Base-by-base conservation (phyloP, 1,284 basidiomycete species). In the Albatrellus sp. region DNA sequence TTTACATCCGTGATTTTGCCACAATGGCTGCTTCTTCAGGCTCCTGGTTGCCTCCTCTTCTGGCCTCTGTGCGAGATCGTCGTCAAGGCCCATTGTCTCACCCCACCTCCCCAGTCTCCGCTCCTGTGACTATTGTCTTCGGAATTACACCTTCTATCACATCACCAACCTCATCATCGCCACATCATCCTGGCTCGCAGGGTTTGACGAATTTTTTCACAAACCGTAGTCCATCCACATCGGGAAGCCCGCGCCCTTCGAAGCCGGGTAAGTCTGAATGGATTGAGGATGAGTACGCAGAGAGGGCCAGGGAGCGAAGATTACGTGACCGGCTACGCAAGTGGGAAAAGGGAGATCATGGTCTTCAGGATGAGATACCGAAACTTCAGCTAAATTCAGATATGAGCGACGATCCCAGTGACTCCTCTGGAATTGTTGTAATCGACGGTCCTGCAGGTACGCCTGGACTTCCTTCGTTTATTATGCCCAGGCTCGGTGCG, bases 1-100 rank as follows among this genome's bases (percentile, higher is more conserved):
- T 93, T 42, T 87, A 90, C 53, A 69, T 93, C 43, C 81, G 87
- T 46, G 85, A 90, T 56, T 86, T 84, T 50, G 70, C 77, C 5
- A 82, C 77, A 0, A 74, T 93, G 45, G 77, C 84, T 0, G 62
- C 77, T 3, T 77, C 83, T 5, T 79, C 85, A 7, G 68, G 79
- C 2, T 63, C 70, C 1, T 91, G 90, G 89, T 92, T 86, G 57
- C 78, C 86, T 3, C 70, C 80, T 29, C 68, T 93, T 12, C 68
- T 90, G 9, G 70, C 77, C 35, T 81, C 87, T 7, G 83, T 91
- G 7, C 77, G 80, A 40, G 69, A 79, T 46, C 73, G 85, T 30
- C 73, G 89, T 20, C 72, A 75, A 52, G 76, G 80, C 2, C 65
- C 74, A 3, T 65, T 79, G 13, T 65, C 73, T 1, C 66, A 72